phyloP scores from a whole-genome alignment of 257 asterid species.

The Penstemon eatonii region DNA sequence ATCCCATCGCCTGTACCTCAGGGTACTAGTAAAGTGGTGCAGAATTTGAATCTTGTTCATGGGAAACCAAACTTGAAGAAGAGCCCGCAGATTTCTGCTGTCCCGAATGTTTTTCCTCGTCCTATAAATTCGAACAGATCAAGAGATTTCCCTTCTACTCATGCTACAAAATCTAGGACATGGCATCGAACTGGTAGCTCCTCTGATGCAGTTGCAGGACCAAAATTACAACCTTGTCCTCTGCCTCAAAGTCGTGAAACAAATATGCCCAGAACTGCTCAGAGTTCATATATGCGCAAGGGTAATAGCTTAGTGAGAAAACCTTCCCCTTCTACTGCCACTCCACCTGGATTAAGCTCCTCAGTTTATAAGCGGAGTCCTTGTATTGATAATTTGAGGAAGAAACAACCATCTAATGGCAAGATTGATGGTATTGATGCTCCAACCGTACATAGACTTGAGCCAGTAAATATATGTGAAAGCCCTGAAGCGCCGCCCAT shows the following conservation, averaged over 20 bases:
- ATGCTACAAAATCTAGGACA: conserved; percentile 64
- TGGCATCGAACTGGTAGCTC: conserved; percentile 67
- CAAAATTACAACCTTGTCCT: conserved; percentile 34
- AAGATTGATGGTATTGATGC: conserved; percentile 19
- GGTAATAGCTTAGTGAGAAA: conserved; percentile 86
- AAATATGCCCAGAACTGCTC: conserved; percentile 33
- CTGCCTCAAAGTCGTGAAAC: conserved; percentile 38
- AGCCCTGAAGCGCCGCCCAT: conserved; percentile 37
- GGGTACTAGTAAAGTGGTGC: conserved; percentile 36
- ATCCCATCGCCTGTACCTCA: conserved; percentile 30
- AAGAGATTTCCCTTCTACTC: conserved; percentile 40
- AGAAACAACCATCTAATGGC: too few relatives aligned
- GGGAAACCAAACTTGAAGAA: conserved; percentile 43
- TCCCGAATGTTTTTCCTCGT: conserved; percentile 42
- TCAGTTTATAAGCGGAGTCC: too few relatives aligned
- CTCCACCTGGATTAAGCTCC: conserved; percentile 32
- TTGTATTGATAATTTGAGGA: too few relatives aligned
- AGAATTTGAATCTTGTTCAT: conserved; percentile 33
- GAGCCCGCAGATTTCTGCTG: conserved; percentile 41
- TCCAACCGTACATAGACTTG: conserved; percentile 28
- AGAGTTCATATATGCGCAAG: conserved; percentile 67
- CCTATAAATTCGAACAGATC: conserved; percentile 32
- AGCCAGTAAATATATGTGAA: conserved; percentile 39
- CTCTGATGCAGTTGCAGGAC: conserved; percentile 40
- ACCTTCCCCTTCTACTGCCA: conserved; percentile 41